Evolutionary conservation across 2,329 filamentous ascomycete genomes (phyloP).

Genomic region (Cladophialophora bantiana): DNA sequence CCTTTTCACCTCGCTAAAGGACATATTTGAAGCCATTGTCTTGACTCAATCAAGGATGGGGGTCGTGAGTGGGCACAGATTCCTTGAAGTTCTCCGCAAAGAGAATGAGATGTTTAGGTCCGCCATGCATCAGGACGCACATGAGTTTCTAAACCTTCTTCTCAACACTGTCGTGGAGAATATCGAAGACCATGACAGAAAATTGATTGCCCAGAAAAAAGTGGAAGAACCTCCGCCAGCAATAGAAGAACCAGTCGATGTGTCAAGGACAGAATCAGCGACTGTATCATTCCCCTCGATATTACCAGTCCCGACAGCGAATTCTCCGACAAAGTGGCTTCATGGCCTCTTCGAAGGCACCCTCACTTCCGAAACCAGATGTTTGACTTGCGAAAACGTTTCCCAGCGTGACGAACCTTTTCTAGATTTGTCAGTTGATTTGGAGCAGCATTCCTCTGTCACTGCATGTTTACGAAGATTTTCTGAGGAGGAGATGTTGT

Average conservation of each 20-base stretch:
- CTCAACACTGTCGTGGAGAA: slow-evolving; percentile 96
- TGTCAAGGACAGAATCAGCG: slow-evolving; percentile 61
- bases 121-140: slow-evolving; percentile 97
- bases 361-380: slow-evolving; percentile 93
- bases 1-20: slow-evolving; percentile 91
- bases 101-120: slow-evolving; percentile 98
- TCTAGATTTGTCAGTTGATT: slow-evolving; percentile 91
- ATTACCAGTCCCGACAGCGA: slow-evolving; percentile 52
- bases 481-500: slow-evolving; percentile 97
- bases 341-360: slow-evolving; percentile 96
- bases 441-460: slow-evolving; percentile 94
- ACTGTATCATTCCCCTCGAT: slow-evolving; percentile 48
- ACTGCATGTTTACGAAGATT: slow-evolving; percentile 95
- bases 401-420: slow-evolving; percentile 97
- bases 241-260: slow-evolving; percentile 48
- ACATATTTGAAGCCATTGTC: slow-evolving; percentile 92
- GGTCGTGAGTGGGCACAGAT: slow-evolving; percentile 88
- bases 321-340: slow-evolving; percentile 83
- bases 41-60: slow-evolving; percentile 82
- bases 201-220: slow-evolving; percentile 53
- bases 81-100: slow-evolving; percentile 89
- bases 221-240: slow-evolving; percentile 54
- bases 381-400: slow-evolving; percentile 92
- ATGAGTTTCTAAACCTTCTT: slow-evolving; percentile 93
- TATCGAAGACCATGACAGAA: slow-evolving; percentile 83